Conservation (phyloP, 345 rosid genomes). For the Eucalyptus urophylla region DNA sequence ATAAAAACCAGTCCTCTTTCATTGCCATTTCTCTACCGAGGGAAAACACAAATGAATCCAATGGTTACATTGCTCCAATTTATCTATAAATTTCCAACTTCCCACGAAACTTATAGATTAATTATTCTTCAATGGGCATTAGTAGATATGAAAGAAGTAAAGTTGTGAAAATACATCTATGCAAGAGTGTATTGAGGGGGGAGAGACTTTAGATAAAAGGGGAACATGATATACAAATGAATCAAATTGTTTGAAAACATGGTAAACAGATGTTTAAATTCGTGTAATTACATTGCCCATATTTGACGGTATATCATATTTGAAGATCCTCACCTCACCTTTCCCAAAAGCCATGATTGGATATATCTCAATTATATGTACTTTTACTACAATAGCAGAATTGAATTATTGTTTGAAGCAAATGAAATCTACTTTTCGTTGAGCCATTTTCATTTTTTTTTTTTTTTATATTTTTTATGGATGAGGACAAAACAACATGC, state of each 20-base stretch:
- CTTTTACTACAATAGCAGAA: not conserved
- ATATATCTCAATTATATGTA: not conserved
- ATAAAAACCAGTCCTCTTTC: not conserved
- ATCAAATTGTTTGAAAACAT: not conserved
- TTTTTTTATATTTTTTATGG: too few relatives aligned
- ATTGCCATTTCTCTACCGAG: not conserved
- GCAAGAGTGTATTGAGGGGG: not conserved
- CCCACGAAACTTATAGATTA: not conserved
- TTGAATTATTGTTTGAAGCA: not conserved
- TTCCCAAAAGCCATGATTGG: not conserved
- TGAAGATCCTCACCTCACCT: not conserved
- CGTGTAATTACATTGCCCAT: not conserved
- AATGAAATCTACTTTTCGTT: not conserved
- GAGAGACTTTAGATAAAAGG: not conserved
- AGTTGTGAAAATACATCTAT: not conserved
- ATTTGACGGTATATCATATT: not conserved
- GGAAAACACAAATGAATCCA: not conserved
- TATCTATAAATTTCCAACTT: not conserved
- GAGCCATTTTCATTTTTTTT: not conserved
- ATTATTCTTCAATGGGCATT: not conserved
- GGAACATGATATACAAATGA: not conserved
- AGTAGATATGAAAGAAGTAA: not conserved
- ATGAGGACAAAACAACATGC: not conserved
- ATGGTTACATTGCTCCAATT: not conserved
- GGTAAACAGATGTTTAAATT: not conserved